A percentile compares a stretch with the other conserved stretches of the same genome.
Evolutionary conservation across 352 stramenopile species (phyloP).

Genomic region (Phytophthora nicotianae): DNA sequence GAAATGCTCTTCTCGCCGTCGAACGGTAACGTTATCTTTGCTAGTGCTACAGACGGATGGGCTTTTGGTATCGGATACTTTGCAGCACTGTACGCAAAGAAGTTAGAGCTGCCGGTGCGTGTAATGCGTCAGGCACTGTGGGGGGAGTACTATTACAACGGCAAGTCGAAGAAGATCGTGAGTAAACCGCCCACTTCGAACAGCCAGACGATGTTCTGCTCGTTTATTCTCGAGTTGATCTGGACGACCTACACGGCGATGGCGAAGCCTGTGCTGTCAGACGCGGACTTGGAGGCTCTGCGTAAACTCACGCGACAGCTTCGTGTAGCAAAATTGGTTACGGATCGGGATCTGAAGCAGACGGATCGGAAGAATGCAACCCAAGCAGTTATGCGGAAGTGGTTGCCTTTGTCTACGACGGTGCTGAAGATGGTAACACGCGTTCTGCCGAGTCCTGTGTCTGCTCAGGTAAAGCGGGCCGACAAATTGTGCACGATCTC

Average conservation of each 20-base stretch:
- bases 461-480: constrained; percentile 72
- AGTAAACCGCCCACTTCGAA: constrained; percentile 72
- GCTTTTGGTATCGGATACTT: constrained; percentile 91
- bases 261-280: constrained; percentile 42
- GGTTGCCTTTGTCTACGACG: constrained; percentile 86
- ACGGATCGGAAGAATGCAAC: constrained; percentile 65
- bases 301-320: constrained; percentile 75
- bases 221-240: constrained; percentile 91
- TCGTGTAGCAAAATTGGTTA: constrained; percentile 67
- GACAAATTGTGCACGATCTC: constrained; percentile 72
- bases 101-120: constrained; percentile 65
- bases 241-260: constrained; percentile 89
- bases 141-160: constrained; percentile 92
- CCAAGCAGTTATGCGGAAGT: constrained; percentile 86
- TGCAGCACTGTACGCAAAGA: constrained; percentile 74
- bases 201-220: constrained; percentile 92
- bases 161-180: constrained; percentile 91
- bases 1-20: constrained; percentile 85
- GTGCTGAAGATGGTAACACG: constrained; percentile 93
- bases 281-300: constrained; percentile 55
- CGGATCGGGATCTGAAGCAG: constrained; percentile 74
- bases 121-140: constrained; percentile 86
- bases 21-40: constrained; percentile 94
- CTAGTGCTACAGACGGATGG: constrained; percentile 92
- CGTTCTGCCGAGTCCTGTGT: constrained; percentile 74